phyloP scores from a whole-genome alignment of 179 eudicot genomes.

The Beta corolliflora region DNA sequence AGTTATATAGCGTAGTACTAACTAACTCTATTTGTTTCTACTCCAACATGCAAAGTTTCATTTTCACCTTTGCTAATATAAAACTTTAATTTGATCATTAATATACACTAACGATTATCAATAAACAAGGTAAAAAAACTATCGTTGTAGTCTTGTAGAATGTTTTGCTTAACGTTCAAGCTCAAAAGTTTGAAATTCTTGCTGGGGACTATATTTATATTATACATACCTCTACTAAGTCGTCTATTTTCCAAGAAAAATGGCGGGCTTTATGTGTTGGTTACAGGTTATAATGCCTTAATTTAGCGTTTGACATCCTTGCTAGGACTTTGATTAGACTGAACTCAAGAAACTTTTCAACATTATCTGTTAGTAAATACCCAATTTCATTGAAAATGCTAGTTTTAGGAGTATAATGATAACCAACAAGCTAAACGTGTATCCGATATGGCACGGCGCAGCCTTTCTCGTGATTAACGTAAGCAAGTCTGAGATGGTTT shows the following conservation, averaged over 20 bases:
- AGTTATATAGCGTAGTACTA: too few relatives aligned
- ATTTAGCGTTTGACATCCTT: constrained; percentile 31
- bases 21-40: too few relatives aligned
- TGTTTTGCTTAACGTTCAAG: constrained; percentile 24
- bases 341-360: constrained; percentile 19
- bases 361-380: not conserved
- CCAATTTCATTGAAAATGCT: not conserved
- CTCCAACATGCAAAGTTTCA: too few relatives aligned
- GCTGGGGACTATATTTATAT: not conserved
- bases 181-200: not conserved
- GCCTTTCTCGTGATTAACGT: not conserved
- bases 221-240: not conserved
- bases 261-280: constrained; percentile 2
- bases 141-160: constrained; percentile 21
- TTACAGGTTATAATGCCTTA: constrained; percentile 8
- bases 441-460: not conserved
- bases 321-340: constrained; percentile 10
- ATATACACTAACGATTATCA: too few relatives aligned
- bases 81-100: too few relatives aligned
- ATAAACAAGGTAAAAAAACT: constrained; percentile 17
- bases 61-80: too few relatives aligned
- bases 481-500: not conserved
- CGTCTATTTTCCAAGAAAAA: not conserved
- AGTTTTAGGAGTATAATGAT: too few relatives aligned
- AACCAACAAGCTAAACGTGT: not conserved